These are phyloP conservation scores for Flaveria brownii DNA, from an alignment of 129 eudicot genomes.

Conservation along the genomic window DNA sequence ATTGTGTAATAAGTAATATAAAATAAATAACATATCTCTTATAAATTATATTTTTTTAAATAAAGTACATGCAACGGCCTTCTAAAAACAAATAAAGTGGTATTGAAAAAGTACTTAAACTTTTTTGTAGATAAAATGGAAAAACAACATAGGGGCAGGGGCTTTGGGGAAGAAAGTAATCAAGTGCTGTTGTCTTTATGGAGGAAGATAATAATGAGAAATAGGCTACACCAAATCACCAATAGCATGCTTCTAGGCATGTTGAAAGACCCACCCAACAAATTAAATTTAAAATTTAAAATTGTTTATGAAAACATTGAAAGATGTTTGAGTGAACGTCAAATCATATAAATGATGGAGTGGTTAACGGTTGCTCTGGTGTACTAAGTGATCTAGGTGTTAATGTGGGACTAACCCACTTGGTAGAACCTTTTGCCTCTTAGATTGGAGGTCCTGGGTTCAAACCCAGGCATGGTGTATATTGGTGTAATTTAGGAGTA, in stretches of 20 bases:
- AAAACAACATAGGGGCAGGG: slow-evolving; percentile 14
- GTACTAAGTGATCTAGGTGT: no score
- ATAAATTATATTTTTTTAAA: background rate
- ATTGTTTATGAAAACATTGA: no score
- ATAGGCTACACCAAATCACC: slow-evolving; percentile 9
- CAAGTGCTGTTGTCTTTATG: slow-evolving; percentile 18
- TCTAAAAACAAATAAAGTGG: background rate
- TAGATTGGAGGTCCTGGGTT: no score
- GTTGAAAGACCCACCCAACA: slow-evolving; percentile 14
- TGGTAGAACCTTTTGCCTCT: no score
- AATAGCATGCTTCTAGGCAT: slow-evolving; percentile 33
- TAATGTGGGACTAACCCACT: no score
- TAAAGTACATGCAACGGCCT: background rate
- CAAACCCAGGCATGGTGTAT: no score
- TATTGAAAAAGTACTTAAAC: background rate
- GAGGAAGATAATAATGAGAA: slow-evolving; percentile 33
- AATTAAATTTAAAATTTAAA: background rate
- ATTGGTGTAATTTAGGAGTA: no score
- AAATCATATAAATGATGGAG: no score
- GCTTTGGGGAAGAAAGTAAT: slow-evolving; percentile 29
- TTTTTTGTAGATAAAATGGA: no score
- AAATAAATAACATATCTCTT: background rate
- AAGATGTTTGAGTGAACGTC: no score
- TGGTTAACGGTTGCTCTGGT: no score
- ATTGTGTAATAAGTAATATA: no score